Evolutionary conservation across 1,284 basidiomycete species (phyloP), one percentile per base, ranked within the genome.

Genomic region (Naganishia liquefaciens): DNA sequence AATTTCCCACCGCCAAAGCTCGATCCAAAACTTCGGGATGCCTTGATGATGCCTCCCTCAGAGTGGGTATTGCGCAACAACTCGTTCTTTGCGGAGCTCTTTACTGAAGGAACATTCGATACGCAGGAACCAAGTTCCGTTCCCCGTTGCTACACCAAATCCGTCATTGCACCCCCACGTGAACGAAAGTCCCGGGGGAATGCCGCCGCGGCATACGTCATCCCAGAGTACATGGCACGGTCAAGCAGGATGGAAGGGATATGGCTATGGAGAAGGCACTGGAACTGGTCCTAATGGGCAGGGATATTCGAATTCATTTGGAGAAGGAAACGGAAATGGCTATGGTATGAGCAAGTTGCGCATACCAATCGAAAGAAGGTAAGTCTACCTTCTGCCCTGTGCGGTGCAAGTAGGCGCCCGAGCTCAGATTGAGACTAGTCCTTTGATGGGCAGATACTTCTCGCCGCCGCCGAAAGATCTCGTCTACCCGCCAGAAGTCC

Each of bases 401-500:
- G 2, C 17, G n/a, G 15, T 15, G 15, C 15, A 40, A 37, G 23
- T 11, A 43, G 39, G 23, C 47, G 21, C 50, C 25, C 27, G 44
- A 43, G 23, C 50, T 33, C 27, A 30, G 46, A 53, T 55, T 54
- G 52, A 60, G 57, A 46, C 40, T 37, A 42, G 51, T 51, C 49
- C 55, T 42, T 25, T 57, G 42, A 30, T 27, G 72, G 44, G 44
- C 51, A 92, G 93, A 77, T 96, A 96, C 80, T 96, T 93, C 72
- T 89, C 91, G 40, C 81, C 72, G 81, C 88, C 80, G 80, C 89
- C 52, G 77, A 82, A 68, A 37, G 81, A 83, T 68, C 83, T 90
- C 54, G 80, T 83, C 23, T 97, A 93, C 86, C 95, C 95, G 1
- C 93, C 93, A 0, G 91, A 96, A 76, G 86, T 99, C 1, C 87